Conservation (phyloP, 306 rosid genomes). For the Vachellia pachyceras region DNA sequence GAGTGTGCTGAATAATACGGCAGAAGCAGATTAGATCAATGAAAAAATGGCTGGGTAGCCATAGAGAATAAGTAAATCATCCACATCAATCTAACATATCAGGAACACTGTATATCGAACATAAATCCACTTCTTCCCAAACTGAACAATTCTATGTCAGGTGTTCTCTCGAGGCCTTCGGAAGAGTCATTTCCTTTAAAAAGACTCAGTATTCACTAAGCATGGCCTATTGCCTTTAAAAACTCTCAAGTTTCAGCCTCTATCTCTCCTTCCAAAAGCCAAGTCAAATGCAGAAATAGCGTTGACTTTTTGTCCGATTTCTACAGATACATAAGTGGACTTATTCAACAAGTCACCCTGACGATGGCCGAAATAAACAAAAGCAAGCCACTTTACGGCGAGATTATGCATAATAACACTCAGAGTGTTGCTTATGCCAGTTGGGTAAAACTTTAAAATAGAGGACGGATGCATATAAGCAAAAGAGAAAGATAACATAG, state of each 20-base stretch:
- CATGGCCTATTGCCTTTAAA: not conserved
- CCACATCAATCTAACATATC: constrained; percentile 17
- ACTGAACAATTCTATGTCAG: not conserved
- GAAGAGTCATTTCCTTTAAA: not conserved
- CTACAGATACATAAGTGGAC: not conserved
- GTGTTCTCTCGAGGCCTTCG: constrained; percentile 5
- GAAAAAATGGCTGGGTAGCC: not conserved
- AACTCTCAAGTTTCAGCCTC: not conserved
- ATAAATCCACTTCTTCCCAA: constrained; percentile 15
- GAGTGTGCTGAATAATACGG: not conserved
- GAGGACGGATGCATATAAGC: not conserved
- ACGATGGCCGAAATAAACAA: not conserved
- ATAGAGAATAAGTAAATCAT: not conserved
- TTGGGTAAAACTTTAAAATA: not conserved
- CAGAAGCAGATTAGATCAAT: not conserved
- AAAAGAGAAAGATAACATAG: not conserved
- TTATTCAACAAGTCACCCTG: not conserved
- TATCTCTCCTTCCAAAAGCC: not conserved
- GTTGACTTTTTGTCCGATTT: not conserved
- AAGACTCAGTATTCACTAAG: not conserved
- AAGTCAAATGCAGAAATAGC: not conserved
- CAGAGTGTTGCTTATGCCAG: not conserved
- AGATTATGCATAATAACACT: not conserved
- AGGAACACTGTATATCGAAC: constrained; percentile 17
- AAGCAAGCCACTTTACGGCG: not conserved